phyloP scores from a whole-genome alignment of 2,329 filamentous ascomycete genomes.

The Fusarium musae region DNA sequence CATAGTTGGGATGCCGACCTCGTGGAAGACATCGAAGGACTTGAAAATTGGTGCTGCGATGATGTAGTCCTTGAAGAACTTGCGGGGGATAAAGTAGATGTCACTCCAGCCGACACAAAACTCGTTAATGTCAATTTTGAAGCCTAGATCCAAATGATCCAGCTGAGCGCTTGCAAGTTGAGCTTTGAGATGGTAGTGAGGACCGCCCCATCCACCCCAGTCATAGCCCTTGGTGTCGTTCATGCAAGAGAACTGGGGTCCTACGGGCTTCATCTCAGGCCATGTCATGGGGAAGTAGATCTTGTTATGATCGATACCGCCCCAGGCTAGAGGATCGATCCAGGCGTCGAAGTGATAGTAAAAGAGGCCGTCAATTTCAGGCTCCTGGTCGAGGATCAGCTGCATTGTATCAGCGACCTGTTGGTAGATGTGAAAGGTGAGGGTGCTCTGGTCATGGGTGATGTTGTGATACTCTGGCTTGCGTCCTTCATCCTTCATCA shows the following conservation, averaged over 20 bases:
- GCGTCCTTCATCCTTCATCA: not conserved
- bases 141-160: not conserved
- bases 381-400: not conserved
- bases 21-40: not conserved
- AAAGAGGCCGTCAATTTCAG: not conserved
- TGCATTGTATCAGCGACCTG: not conserved
- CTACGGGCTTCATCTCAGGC: not conserved
- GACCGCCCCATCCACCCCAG: not conserved
- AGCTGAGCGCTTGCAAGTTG: not conserved
- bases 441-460: not conserved
- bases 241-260: not conserved
- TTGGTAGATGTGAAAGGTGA: not conserved
- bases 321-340: not conserved
- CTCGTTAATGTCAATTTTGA: not conserved
- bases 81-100: not conserved
- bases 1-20: not conserved
- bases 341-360: conserved; percentile 1
- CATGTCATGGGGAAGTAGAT: not conserved
- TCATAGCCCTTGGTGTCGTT: not conserved
- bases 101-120: not conserved
- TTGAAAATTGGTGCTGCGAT: not conserved
- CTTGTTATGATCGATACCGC: not conserved
- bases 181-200: not conserved
- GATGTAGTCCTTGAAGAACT: conserved; percentile 3
- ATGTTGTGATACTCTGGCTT: not conserved